Evolutionary conservation across 176 grass and related monocot species (phyloP), one percentile per base, ranked within the genome.

Genomic region (Cymbopogon citratus): DNA sequence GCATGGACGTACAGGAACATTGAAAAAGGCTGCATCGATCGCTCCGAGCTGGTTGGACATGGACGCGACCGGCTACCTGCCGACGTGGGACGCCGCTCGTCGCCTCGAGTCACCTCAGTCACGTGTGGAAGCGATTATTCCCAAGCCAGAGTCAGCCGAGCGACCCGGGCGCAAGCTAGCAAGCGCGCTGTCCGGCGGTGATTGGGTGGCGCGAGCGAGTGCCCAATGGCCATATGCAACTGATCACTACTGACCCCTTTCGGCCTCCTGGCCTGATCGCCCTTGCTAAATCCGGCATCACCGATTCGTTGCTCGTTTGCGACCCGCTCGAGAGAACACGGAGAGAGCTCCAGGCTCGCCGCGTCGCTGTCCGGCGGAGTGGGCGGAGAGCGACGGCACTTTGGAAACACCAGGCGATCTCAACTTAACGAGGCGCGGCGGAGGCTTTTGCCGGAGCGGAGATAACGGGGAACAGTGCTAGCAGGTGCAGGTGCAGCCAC

Each of bases 41-140:
- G 0, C 45, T 23, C 3, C 36, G 10, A 28, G 66, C 18, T 23
- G 38, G 26, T 62, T 52, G 14, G 80, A 48, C 13, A 18, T 48
- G 41, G 69, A 72, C 41, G 41, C 40, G 69, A 46, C 15, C 14
- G 59, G 59, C 59, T 24, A 57, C 51, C n/a, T n/a, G n/a, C n/a
- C n/a, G n/a, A n/a, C n/a, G n/a, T n/a, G n/a, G n/a, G n/a, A n/a
- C n/a, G n/a, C n/a, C n/a, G n/a, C n/a, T n/a, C n/a, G n/a, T n/a
- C n/a, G n/a, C n/a, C n/a, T n/a, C n/a, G 57, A 38, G 51, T 35
- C 39, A 0, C 57, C n/a, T 43, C 19, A 21, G 59, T 45, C 16
- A n/a, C 27, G 49, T 81, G 63, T 69, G 78, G 75, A 82, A 81
- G n/a, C 39, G 7, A 46, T 29, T 81, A 87, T 86, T 68, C 85